Conservation (phyloP, 2,329 filamentous ascomycete genomes). For the Incumbomyces lentus region DNA sequence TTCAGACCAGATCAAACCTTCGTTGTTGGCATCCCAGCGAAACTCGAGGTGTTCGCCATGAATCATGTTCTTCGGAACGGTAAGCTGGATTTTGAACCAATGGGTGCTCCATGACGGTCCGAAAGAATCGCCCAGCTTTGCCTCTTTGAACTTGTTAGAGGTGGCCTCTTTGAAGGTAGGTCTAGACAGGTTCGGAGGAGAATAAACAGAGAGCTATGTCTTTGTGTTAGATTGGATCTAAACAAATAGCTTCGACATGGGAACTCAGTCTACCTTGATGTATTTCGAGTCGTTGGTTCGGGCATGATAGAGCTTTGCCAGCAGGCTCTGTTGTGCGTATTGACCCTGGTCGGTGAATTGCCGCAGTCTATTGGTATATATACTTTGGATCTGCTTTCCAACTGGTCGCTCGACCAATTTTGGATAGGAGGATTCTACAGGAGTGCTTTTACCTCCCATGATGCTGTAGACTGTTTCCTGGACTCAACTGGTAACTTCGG, state of each 20-base stretch:
- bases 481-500: not conserved
- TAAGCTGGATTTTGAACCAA: constrained; percentile 83
- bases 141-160: constrained; percentile 63
- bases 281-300: constrained; percentile 4
- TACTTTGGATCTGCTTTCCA: constrained; percentile 71
- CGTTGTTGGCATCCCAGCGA: constrained; percentile 90
- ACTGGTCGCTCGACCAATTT: constrained; percentile 43
- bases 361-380: constrained; percentile 73
- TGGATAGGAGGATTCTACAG: constrained; percentile 35
- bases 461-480: not conserved
- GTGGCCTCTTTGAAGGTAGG: constrained; percentile 80
- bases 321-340: constrained; percentile 64
- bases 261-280: constrained; percentile 6
- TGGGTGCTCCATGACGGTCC: constrained; percentile 96
- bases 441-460: constrained; percentile 18
- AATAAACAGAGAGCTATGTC: constrained; percentile 66
- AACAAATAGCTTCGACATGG: not conserved
- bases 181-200: constrained; percentile 65
- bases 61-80: constrained; percentile 60
- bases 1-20: constrained; percentile 87
- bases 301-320: constrained; percentile 32
- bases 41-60: constrained; percentile 81
- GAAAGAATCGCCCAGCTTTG: constrained; percentile 66
- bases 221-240: constrained; percentile 2
- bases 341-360: constrained; percentile 73